phyloP scores from a whole-genome alignment of 2,329 filamentous ascomycete species.

The Exophiala lecanii-corni region DNA sequence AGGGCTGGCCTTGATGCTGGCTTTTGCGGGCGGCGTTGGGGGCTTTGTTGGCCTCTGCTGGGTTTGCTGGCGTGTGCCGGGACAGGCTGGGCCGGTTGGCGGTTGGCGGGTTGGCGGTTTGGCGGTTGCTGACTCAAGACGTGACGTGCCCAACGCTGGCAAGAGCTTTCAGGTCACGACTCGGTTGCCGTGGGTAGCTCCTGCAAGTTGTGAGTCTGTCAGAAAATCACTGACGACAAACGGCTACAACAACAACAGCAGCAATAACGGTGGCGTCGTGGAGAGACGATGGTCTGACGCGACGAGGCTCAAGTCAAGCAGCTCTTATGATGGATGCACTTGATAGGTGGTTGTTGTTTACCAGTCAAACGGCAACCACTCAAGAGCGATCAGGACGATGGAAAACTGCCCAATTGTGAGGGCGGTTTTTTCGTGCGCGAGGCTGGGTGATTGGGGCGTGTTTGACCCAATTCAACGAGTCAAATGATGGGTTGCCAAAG shows the following conservation, averaged over 20 bases:
- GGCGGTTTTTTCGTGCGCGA: background rate
- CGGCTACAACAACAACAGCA: background rate
- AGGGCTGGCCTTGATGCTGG: no score
- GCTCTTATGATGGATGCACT: slow-evolving; percentile 19
- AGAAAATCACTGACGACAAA: background rate
- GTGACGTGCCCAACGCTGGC: no score
- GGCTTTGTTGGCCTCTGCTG: background rate
- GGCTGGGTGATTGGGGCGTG: no score
- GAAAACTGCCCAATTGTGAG: slow-evolving; percentile 5
- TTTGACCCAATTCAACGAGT: no score
- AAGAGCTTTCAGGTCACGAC: no score
- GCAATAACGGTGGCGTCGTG: slow-evolving; percentile 1
- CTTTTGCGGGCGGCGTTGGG: background rate
- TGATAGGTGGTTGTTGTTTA: slow-evolving; percentile 22
- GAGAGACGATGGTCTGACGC: slow-evolving; percentile 13
- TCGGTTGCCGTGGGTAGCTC: no score
- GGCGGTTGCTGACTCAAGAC: no score
- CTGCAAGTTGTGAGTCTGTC: background rate
- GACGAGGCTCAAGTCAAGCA: slow-evolving; percentile 6
- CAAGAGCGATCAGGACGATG: slow-evolving; percentile 9
- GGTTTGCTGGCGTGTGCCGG: background rate
- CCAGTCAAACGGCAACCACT: slow-evolving; percentile 18
- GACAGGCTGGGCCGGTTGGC: background rate
- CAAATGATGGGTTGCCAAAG: no score
- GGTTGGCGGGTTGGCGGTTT: no score